phyloP scores from a whole-genome alignment of 441 rosid genomes.

The Populus tomentosa region DNA sequence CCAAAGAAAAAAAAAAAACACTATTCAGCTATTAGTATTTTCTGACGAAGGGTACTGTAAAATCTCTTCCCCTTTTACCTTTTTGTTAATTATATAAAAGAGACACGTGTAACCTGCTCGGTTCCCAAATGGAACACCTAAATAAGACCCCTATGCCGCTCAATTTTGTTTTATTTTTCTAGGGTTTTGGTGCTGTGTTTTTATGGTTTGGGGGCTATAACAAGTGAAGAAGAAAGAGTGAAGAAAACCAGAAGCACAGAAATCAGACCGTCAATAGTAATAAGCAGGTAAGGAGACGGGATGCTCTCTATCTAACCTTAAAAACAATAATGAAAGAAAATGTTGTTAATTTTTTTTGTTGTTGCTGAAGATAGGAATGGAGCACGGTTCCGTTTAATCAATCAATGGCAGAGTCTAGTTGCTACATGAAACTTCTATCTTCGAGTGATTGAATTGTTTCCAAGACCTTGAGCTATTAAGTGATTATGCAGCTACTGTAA shows the following conservation, averaged over 20 bases:
- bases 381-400: constrained; percentile 13
- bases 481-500: background rate
- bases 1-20: rapidly evolving
- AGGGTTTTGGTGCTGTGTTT: background rate
- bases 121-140: background rate
- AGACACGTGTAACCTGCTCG: background rate
- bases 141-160: background rate
- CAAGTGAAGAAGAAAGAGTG: background rate
- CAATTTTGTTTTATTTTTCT: background rate
- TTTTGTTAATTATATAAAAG: background rate
- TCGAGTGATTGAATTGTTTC: background rate
- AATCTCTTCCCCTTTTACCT: too few relatives aligned
- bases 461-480: background rate
- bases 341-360: background rate
- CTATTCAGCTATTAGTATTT: too few relatives aligned
- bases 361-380: constrained; percentile 8
- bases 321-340: too few relatives aligned
- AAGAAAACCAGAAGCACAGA: background rate
- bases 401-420: too few relatives aligned
- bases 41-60: too few relatives aligned
- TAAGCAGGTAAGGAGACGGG: background rate
- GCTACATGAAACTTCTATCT: background rate
- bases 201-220: background rate
- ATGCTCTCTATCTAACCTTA: background rate
- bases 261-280: background rate